Conservation (phyloP, 2,329 filamentous ascomycete genomes). For the Ophiostoma montium region DNA sequence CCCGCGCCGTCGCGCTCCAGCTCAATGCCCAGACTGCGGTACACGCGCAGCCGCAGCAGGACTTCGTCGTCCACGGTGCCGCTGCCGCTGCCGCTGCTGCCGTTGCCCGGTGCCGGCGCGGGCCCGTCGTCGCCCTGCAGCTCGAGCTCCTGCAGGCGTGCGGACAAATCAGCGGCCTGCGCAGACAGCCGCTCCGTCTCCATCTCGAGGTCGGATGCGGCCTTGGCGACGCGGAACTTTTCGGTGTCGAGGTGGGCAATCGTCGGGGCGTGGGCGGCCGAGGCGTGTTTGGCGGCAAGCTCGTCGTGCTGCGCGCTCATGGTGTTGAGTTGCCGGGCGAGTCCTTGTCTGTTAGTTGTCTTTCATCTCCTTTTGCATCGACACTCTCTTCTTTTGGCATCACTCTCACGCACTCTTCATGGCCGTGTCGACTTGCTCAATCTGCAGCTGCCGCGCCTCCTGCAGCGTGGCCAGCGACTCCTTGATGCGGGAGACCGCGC, state of each 20-base stretch:
- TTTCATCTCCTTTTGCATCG: neutral
- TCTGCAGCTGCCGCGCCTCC: slow-evolving; percentile 65
- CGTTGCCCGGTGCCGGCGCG: neutral
- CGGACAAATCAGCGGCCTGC: slow-evolving; percentile 61
- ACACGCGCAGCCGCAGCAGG: slow-evolving; percentile 71
- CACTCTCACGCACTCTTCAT: slow-evolving; percentile 38
- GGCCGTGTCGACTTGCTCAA: slow-evolving; percentile 52
- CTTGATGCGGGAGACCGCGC: slow-evolving; percentile 67
- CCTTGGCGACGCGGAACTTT: slow-evolving; percentile 91
- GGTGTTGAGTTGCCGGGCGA: slow-evolving; percentile 62
- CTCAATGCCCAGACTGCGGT: slow-evolving; percentile 80
- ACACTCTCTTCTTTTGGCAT: neutral
- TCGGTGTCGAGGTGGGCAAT: slow-evolving; percentile 82
- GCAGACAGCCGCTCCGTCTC: slow-evolving; percentile 84
- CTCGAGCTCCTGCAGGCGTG: slow-evolving; percentile 68
- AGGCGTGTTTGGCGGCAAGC: slow-evolving; percentile 59
- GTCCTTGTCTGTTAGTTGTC: slow-evolving; percentile 24
- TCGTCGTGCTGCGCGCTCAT: slow-evolving; percentile 65
- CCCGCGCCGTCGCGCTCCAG: slow-evolving; percentile 57
- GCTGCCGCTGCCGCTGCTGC: neutral
- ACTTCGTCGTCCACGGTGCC: slow-evolving; percentile 41
- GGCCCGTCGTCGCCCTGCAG: slow-evolving; percentile 70
- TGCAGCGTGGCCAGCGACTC: slow-evolving; percentile 74
- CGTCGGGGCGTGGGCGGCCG: slow-evolving; percentile 64
- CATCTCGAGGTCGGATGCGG: slow-evolving; percentile 75